phyloP scores from a whole-genome alignment of 2,329 filamentous ascomycete genomes.

The Helotiales sp. region DNA sequence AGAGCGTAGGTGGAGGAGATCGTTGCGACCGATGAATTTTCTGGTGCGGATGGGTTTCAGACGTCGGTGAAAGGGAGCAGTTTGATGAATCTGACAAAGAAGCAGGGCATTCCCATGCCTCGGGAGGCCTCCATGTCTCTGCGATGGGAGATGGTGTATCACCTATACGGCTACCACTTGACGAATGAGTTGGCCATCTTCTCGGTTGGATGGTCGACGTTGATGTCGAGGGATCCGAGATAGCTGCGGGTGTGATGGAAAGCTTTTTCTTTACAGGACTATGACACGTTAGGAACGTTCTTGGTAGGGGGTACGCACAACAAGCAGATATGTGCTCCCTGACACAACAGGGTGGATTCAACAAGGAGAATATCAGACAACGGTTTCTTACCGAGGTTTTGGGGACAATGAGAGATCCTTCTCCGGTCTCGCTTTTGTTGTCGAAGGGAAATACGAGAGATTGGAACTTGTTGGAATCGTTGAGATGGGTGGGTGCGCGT shows the following conservation, averaged over 20 bases:
- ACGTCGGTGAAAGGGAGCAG: not conserved
- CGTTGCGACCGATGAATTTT: not conserved
- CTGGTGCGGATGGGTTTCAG: not conserved
- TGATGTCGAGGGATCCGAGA: not conserved
- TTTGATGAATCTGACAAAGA: not conserved
- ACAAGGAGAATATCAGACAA: no score
- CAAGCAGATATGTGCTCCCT: no score
- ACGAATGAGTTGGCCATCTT: not conserved
- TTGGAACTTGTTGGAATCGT: not conserved
- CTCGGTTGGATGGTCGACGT: not conserved
- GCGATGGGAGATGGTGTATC: not conserved
- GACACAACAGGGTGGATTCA: no score
- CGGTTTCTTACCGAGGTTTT: no score
- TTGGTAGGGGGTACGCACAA: no score
- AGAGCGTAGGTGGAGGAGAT: not conserved
- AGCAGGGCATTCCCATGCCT: slow-evolving; percentile 21
- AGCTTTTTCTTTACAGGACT: not conserved
- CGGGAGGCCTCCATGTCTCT: slow-evolving; percentile 26
- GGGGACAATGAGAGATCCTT: no score
- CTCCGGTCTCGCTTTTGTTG: not conserved
- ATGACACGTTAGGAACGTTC: no score
- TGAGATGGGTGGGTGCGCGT: not conserved
- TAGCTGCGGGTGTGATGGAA: not conserved
- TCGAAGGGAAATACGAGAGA: not conserved
- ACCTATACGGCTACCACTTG: not conserved